Percentiles rank a stretch among this genome's conserved stretches.
phyloP scores from a whole-genome alignment of 1,284 basidiomycete species.

The Cryptococcus depauperatus region DNA sequence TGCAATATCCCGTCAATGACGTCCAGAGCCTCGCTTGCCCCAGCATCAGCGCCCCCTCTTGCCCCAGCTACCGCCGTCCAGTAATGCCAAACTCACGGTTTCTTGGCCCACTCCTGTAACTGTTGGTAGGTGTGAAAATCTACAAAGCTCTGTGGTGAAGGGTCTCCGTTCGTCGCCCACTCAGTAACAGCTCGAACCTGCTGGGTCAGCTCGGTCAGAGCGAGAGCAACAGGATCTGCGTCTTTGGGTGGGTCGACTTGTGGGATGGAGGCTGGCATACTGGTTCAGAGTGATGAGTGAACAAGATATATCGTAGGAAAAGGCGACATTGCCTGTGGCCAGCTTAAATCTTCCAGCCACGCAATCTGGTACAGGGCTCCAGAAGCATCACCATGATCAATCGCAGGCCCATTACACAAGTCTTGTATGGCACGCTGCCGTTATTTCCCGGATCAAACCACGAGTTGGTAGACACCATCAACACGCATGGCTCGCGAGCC shows the following conservation, averaged over 20 bases:
- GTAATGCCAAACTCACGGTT: conserved; percentile 4
- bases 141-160: not conserved
- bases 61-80: not conserved
- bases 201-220: conserved; percentile 1
- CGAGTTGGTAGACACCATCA: too few species aligned
- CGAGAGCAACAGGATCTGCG: conserved; percentile 5
- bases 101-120: conserved; percentile 6
- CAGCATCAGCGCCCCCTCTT: not conserved
- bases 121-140: conserved; percentile 4
- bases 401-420: too few species aligned
- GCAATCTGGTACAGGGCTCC: too few species aligned
- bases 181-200: conserved; percentile 7
- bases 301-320: too few species aligned
- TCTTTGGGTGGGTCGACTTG: not conserved
- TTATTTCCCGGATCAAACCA: too few species aligned
- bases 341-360: too few species aligned
- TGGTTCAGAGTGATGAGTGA: too few species aligned
- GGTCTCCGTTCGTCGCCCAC: conserved; percentile 11
- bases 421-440: too few species aligned
- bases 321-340: too few species aligned
- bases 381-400: too few species aligned
- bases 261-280: conserved; percentile 7
- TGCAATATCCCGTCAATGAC: conserved; percentile 11
- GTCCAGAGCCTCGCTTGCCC: conserved; percentile 4
- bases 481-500: too few species aligned